Conservation (phyloP, 2,329 filamentous ascomycete species). For the Berkeleyomyces basicola region DNA sequence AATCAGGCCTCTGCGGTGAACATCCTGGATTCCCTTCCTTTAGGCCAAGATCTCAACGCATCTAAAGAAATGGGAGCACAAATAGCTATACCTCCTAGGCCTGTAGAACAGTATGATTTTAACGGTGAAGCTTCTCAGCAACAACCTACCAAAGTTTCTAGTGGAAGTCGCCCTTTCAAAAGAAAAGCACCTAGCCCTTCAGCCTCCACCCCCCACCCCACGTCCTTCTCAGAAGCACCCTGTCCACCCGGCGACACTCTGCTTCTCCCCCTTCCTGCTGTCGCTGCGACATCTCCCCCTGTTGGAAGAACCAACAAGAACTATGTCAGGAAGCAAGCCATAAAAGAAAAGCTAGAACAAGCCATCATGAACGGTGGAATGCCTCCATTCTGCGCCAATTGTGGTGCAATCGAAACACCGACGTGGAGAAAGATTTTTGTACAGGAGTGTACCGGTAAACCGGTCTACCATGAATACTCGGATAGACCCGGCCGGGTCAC, state of each 20-base stretch:
- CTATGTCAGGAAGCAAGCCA: conserved; percentile 43
- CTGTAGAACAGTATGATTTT: not conserved
- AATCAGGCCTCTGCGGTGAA: not conserved
- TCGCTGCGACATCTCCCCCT: conserved; percentile 23
- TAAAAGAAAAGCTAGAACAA: conserved; percentile 40
- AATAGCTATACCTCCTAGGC: not conserved
- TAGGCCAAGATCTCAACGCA: not conserved
- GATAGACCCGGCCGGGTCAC: conserved; percentile 58
- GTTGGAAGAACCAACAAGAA: conserved; percentile 41
- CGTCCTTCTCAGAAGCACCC: conserved; percentile 25
- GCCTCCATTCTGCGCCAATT: conserved; percentile 82
- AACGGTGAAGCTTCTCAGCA: not conserved
- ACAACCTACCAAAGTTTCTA: not conserved
- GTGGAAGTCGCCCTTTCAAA: conserved; percentile 1
- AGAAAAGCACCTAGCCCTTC: conserved; percentile 1
- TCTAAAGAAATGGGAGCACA: not conserved
- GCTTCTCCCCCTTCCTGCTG: conserved; percentile 16
- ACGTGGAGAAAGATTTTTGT: conserved; percentile 90
- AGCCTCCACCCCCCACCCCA: conserved; percentile 25
- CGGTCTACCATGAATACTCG: conserved; percentile 52
- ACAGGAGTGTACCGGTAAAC: conserved; percentile 55
- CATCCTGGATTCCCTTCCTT: not conserved
- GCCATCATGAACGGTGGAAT: conserved; percentile 65
- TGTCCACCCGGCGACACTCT: conserved; percentile 29
- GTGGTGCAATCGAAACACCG: conserved; percentile 85